These are phyloP conservation scores for Triticum timopheevii DNA, from an alignment of 176 grass and related monocot genomes.

Conservation along the genomic window DNA sequence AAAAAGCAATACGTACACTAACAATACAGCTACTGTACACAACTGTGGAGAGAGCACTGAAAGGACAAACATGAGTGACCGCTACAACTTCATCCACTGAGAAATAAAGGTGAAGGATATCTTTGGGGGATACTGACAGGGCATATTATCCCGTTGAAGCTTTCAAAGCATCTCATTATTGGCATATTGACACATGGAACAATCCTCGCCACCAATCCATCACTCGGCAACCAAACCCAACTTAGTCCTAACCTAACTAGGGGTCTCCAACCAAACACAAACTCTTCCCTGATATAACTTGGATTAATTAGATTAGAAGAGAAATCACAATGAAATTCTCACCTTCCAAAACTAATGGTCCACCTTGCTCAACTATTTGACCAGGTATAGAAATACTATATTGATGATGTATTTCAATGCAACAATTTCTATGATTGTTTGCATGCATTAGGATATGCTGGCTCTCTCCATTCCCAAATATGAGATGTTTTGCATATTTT, in stretches of 20 bases:
- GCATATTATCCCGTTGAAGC: constrained; percentile 24
- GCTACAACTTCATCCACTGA: constrained; percentile 15
- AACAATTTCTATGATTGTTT: not conserved
- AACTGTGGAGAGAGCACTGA: not conserved
- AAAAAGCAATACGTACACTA: too few species aligned
- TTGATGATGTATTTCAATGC: not conserved
- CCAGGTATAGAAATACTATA: not conserved
- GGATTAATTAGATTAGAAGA: not conserved
- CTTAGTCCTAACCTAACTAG: not conserved
- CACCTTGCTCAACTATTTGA: constrained; percentile 5
- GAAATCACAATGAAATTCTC: not conserved
- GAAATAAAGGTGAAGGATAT: constrained; percentile 2
- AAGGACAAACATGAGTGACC: not conserved
- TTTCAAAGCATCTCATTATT: constrained; percentile 52
- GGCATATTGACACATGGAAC: constrained; percentile 7
- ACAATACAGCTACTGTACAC: not conserved
- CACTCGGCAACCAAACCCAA: not conserved
- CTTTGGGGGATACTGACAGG: constrained; percentile 13
- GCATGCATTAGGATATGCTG: too few species aligned
- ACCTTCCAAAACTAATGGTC: constrained; percentile 8
- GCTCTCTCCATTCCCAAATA: too few species aligned
- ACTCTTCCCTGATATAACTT: constrained; percentile 1
- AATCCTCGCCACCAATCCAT: not conserved
- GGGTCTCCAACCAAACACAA: constrained; percentile 23
- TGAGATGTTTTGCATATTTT: too few species aligned